These are phyloP conservation scores for Begonia loranthoides DNA, from an alignment of 306 rosid genomes.

Conservation along the genomic window DNA sequence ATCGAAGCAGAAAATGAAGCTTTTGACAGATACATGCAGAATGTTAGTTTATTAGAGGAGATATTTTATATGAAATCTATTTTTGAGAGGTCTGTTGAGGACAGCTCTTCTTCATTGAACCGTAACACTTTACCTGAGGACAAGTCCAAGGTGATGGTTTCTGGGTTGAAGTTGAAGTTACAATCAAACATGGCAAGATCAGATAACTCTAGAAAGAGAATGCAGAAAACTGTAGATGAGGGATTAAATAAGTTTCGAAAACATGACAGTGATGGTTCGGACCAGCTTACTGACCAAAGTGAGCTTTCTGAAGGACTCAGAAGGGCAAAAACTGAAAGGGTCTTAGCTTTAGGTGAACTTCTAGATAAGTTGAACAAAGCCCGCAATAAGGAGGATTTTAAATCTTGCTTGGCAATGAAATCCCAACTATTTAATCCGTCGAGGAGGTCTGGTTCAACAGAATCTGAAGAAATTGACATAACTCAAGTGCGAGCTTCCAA, in stretches of 20 bases:
- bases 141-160: conserved; percentile 22
- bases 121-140: conserved; percentile 27
- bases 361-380: conserved; percentile 76
- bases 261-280: conserved; percentile 18
- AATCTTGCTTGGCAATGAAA: conserved; percentile 57
- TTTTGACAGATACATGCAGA: conserved; percentile 84
- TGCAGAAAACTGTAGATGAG: conserved; percentile 52
- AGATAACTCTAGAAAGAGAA: conserved; percentile 39
- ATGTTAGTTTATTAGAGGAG: conserved; percentile 64
- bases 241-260: conserved; percentile 53
- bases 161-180: conserved; percentile 52
- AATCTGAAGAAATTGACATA: conserved; percentile 20
- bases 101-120: conserved; percentile 26
- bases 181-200: conserved; percentile 43
- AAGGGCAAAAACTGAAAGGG: conserved; percentile 34
- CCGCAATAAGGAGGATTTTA: conserved; percentile 77
- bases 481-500: conserved; percentile 20
- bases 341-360: conserved; percentile 47
- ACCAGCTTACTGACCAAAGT: conserved; percentile 26
- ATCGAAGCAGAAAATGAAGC: conserved; percentile 77
- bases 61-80: conserved; percentile 45
- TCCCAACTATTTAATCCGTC: conserved; percentile 37
- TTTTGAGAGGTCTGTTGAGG: conserved; percentile 19
- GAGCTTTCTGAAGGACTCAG: conserved; percentile 30
- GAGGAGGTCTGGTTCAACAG: conserved; percentile 17